Evolutionary conservation across 2,329 filamentous ascomycete species (phyloP).

Genomic region (Aspergillus tanneri): DNA sequence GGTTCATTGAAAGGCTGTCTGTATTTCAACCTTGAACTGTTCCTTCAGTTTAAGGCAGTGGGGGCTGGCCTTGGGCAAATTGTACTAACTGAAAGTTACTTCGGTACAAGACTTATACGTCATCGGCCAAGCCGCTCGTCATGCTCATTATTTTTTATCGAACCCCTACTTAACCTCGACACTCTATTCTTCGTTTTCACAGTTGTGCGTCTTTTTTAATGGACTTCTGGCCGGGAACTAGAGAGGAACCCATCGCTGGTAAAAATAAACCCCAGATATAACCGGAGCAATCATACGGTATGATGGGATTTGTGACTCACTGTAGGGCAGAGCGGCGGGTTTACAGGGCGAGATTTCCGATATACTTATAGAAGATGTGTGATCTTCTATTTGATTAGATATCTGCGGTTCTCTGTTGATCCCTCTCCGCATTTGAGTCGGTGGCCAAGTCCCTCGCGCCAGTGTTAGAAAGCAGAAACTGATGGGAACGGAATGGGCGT

Average conservation of each 20-base stretch:
- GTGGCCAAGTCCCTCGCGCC: too few relatives aligned
- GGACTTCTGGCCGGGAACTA: slow-evolving; percentile 30
- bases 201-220: slow-evolving; percentile 3
- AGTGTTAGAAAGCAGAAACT: too few relatives aligned
- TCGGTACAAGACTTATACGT: too few relatives aligned
- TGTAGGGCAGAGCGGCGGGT: background rate
- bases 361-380: background rate
- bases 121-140: too few relatives aligned
- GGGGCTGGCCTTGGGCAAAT: too few relatives aligned
- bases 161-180: too few relatives aligned
- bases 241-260: slow-evolving; percentile 38
- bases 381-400: background rate
- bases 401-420: background rate
- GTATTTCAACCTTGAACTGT: too few relatives aligned
- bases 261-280: slow-evolving; percentile 23
- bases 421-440: background rate
- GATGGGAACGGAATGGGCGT: background rate
- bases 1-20: background rate
- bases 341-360: background rate
- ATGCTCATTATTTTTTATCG: too few relatives aligned
- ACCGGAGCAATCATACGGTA: slow-evolving; percentile 15
- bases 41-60: too few relatives aligned
- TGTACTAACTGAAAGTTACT: too few relatives aligned
- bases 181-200: background rate
- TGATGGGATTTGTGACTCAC: background rate